Evolutionary conservation across 1,284 basidiomycete species (phyloP), one percentile per base, ranked within the genome.

Genomic region (Cystobasidium slooffiae): DNA sequence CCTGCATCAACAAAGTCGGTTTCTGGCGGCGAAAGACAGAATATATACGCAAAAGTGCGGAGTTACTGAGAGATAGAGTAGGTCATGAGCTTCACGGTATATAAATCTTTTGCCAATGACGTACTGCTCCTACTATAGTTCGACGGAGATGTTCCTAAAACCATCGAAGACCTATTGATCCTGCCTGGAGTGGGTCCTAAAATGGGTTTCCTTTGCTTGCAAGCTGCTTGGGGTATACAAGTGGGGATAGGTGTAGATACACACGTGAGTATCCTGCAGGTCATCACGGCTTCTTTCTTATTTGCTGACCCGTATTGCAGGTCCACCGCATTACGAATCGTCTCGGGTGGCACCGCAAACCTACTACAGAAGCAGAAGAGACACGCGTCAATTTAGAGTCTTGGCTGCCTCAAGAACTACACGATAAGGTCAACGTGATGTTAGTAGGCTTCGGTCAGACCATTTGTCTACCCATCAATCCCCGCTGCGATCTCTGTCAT

Each of bases 311-410:
- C 49, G 20, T 49, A 61, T 10, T 44, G 56, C 94, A 99, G 80
- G 96, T 99, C 0, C 94, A 98, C 79, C 86, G 96, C 0, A 95
- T 98, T 72, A 93, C 94, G 14, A 96, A 97, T 79, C 86, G 94
- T 20, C 83, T 98, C 0, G 89, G 91, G 24, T 98, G 96, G 96
- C 93, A 97, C 82, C 87, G 88, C 68, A 88, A 87, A 2, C 88
- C 88, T 5, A 96, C 94, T 0, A 92, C 90, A 78, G 91, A 86
- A 1, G 91, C 96, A 0, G 95, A 98, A 81, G 88, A 92, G 80
- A 97, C 96, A 0, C 73, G 92, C 67, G 82, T 94, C 51, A 95
- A 94, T 80, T 85, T 97, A 3, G 89, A 97, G 82, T 93, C 91
- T 0, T 97, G 94, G 94, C 86, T 97, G 0, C 94, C 94, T 0